Conservation (phyloP, 2,329 filamentous ascomycete species). For the Fusarium dimerum region DNA sequence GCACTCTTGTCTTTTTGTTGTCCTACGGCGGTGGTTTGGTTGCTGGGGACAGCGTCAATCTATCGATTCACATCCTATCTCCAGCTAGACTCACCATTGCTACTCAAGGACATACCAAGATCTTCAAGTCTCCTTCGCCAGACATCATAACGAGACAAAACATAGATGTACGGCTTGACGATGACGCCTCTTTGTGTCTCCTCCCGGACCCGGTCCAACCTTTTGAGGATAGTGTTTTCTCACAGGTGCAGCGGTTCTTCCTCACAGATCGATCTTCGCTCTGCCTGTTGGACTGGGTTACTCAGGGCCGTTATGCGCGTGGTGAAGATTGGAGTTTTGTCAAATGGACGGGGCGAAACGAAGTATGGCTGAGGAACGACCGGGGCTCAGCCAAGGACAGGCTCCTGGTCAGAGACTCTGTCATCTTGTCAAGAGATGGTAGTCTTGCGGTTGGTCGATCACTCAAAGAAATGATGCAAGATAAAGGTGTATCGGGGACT, state of each 20-base stretch:
- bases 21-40: conserved; percentile 95
- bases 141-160: conserved; percentile 60
- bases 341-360: conserved; percentile 81
- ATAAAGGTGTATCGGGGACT: conserved; percentile 78
- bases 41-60: conserved; percentile 77
- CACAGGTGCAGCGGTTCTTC: conserved; percentile 79
- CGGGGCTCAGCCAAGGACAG: conserved; percentile 44
- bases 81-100: conserved; percentile 67
- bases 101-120: conserved; percentile 85
- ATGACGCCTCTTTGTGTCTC: conserved; percentile 59
- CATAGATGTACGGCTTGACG: conserved; percentile 51
- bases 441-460: conserved; percentile 41
- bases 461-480: conserved; percentile 67
- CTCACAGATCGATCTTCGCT: conserved; percentile 60
- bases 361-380: conserved; percentile 65
- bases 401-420: conserved; percentile 81
- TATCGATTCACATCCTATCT: conserved; percentile 66
- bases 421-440: conserved; percentile 67
- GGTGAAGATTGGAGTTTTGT: conserved; percentile 88
- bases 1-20: conserved; percentile 82
- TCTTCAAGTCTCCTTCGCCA: conserved; percentile 75
- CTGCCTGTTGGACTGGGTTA: conserved; percentile 93
- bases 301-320: conserved; percentile 77
- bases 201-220: conserved; percentile 94
- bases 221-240: conserved; percentile 80